A percentile compares a stretch with the other conserved stretches of the same genome.
Evolutionary conservation across 108 stramenopile genomes (phyloP).

Genomic region (Aurantiochytrium sp.): DNA sequence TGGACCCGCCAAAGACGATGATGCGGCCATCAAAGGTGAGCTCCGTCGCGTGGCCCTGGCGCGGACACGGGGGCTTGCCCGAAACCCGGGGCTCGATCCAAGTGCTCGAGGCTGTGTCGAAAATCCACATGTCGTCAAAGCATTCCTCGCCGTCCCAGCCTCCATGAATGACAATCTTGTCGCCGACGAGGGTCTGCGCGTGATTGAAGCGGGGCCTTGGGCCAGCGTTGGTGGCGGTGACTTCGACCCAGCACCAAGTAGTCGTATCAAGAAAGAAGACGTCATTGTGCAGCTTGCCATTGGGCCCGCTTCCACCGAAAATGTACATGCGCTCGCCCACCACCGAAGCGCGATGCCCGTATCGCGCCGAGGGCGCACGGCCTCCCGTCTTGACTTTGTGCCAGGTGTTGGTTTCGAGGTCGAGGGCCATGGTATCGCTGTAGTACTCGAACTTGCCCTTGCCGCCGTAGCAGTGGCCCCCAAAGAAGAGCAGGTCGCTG

Average conservation of each 20-base stretch:
- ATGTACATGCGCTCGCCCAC: slow-evolving; percentile 55
- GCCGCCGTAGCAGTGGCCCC: slow-evolving; percentile 52
- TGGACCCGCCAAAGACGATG: slow-evolving; percentile 54
- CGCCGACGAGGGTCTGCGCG: slow-evolving; percentile 52
- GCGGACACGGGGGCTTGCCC: slow-evolving; percentile 45
- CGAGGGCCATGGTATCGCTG: slow-evolving; percentile 56
- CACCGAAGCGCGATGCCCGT: slow-evolving; percentile 34
- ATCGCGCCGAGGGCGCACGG: slow-evolving; percentile 45
- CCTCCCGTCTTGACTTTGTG: slow-evolving; percentile 54
- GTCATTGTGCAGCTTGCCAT: slow-evolving; percentile 51
- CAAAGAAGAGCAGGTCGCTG: slow-evolving; percentile 56
- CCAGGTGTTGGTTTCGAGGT: slow-evolving; percentile 55
- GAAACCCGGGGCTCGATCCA: slow-evolving; percentile 51
- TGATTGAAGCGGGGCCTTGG: slow-evolving; percentile 55
- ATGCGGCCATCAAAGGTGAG: slow-evolving; percentile 55
- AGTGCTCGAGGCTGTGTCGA: slow-evolving; percentile 46
- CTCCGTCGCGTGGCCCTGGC: slow-evolving; percentile 51
- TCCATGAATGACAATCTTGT: slow-evolving; percentile 64
- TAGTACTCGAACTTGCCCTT: slow-evolving; percentile 51
- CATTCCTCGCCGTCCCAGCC: slow-evolving; percentile 63
- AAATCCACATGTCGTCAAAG: slow-evolving; percentile 63
- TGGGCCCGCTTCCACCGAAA: slow-evolving; percentile 55
- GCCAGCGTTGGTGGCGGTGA: slow-evolving; percentile 46
- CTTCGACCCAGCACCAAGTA: slow-evolving; percentile 59
- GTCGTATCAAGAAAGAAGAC: slow-evolving; percentile 58